Conservation (phyloP, 2,329 filamentous ascomycete genomes). For the Alternaria panax region DNA sequence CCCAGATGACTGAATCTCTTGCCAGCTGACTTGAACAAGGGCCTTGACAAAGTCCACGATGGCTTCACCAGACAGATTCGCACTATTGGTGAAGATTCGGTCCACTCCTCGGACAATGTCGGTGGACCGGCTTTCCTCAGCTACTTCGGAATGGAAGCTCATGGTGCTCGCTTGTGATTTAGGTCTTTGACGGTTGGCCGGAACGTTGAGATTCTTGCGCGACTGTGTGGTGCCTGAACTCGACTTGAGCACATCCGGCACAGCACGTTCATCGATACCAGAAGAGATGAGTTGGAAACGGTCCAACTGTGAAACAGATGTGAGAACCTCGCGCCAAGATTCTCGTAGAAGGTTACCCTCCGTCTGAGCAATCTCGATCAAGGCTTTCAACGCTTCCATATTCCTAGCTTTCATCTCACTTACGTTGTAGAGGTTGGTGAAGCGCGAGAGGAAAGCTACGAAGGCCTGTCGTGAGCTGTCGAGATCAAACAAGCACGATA, state of each 20-base stretch:
- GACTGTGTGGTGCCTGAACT: conserved; percentile 68
- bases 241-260: conserved; percentile 85
- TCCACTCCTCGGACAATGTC: conserved; percentile 94
- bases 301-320: conserved; percentile 95
- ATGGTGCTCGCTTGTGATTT: conserved; percentile 56
- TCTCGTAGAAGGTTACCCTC: conserved; percentile 89
- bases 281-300: conserved; percentile 93
- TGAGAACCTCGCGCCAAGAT: conserved; percentile 95
- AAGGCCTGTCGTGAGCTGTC: conserved; percentile 95
- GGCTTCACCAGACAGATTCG: conserved; percentile 88
- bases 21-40: conserved; percentile 95
- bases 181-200: conserved; percentile 59
- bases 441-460: conserved; percentile 88
- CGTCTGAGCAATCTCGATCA: conserved; percentile 89
- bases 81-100: conserved; percentile 95
- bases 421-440: conserved; percentile 94
- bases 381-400: conserved; percentile 87
- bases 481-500: conserved; percentile 91
- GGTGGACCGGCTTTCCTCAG: conserved; percentile 88
- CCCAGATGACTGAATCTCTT: conserved; percentile 96
- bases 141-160: conserved; percentile 76
- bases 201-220: conserved; percentile 72
- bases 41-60: conserved; percentile 95
- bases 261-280: conserved; percentile 88
- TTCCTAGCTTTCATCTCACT: conserved; percentile 97